These are phyloP conservation scores for Mortierella claussenii DNA, from an alignment of 192 early-diverging fungal genomes.

Conservation along the genomic window DNA sequence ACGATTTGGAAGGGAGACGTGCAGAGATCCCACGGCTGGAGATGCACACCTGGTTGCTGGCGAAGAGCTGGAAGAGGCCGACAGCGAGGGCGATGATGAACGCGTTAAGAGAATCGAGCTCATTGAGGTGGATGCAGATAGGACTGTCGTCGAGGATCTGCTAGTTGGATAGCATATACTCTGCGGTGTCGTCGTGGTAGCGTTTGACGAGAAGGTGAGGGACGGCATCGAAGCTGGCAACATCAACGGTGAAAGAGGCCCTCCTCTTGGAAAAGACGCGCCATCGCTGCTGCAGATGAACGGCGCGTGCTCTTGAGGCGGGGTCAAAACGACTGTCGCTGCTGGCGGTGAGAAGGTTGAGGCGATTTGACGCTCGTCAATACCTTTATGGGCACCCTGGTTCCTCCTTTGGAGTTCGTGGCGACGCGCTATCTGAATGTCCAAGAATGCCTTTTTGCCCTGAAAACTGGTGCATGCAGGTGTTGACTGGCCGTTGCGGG, in stretches of 20 bases:
- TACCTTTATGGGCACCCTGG: background rate
- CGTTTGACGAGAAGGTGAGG: background rate
- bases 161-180: background rate
- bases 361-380: too few relatives aligned
- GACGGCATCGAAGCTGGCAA: too few relatives aligned
- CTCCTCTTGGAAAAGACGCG: too few relatives aligned
- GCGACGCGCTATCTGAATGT: slow-evolving; percentile 11
- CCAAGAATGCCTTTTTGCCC: slow-evolving; percentile 20
- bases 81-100: slow-evolving; percentile 2
- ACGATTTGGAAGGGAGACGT: slow-evolving; percentile 1
- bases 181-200: too few relatives aligned
- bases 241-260: too few relatives aligned
- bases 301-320: too few relatives aligned
- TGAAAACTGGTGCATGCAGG: slow-evolving; percentile 3
- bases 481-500: too few relatives aligned
- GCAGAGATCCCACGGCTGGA: too few relatives aligned
- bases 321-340: too few relatives aligned
- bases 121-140: slow-evolving; percentile 2
- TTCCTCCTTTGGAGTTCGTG: background rate
- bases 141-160: background rate
- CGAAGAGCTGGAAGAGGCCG: background rate
- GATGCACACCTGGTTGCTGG: too few relatives aligned
- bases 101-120: background rate
- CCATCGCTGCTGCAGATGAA: too few relatives aligned
- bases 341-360: background rate